These are phyloP conservation scores for Fusarium sp. DNA, from an alignment of 2,329 filamentous ascomycete species.

Conservation along the genomic window DNA sequence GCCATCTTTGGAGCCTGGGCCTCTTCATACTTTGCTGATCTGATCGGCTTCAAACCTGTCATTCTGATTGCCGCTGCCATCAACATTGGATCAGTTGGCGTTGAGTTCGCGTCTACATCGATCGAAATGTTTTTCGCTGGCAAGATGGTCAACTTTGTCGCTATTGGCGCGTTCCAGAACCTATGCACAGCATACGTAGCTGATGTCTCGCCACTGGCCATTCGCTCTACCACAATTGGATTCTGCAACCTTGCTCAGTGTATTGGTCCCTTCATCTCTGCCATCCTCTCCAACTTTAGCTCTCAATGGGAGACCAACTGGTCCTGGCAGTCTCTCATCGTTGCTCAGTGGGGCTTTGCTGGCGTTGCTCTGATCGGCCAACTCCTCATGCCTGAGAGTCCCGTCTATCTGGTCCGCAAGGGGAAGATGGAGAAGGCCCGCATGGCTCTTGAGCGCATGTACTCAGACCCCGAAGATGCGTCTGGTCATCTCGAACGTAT, in stretches of 20 bases:
- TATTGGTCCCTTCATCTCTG: conserved; percentile 51
- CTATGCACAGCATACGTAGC: conserved; percentile 50
- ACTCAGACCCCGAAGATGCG: conserved; percentile 48
- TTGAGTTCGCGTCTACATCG: conserved; percentile 45
- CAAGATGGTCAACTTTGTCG: conserved; percentile 45
- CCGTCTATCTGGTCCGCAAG: conserved; percentile 58
- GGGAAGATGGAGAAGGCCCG: conserved; percentile 38
- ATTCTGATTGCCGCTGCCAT: conserved; percentile 29
- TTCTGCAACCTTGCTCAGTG: conserved; percentile 52
- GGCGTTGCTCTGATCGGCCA: conserved; percentile 44
- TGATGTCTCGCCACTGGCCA: conserved; percentile 50
- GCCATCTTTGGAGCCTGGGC: conserved; percentile 39
- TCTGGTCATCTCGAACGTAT: conserved; percentile 55
- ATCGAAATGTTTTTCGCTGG: conserved; percentile 44
- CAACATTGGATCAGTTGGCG: conserved; percentile 42
- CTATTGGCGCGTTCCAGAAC: conserved; percentile 50
- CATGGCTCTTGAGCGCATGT: conserved; percentile 54
- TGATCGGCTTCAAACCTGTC: conserved; percentile 36
- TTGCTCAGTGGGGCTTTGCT: conserved; percentile 53
- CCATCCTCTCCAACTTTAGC: conserved; percentile 50
- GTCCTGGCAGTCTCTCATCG: conserved; percentile 54
- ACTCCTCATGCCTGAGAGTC: conserved; percentile 60
- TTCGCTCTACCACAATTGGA: conserved; percentile 49
- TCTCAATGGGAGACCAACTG: conserved; percentile 49
- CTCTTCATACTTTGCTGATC: conserved; percentile 40